Conservation (phyloP, 2,329 filamentous ascomycete genomes). For the Fusarium mangiferae region DNA sequence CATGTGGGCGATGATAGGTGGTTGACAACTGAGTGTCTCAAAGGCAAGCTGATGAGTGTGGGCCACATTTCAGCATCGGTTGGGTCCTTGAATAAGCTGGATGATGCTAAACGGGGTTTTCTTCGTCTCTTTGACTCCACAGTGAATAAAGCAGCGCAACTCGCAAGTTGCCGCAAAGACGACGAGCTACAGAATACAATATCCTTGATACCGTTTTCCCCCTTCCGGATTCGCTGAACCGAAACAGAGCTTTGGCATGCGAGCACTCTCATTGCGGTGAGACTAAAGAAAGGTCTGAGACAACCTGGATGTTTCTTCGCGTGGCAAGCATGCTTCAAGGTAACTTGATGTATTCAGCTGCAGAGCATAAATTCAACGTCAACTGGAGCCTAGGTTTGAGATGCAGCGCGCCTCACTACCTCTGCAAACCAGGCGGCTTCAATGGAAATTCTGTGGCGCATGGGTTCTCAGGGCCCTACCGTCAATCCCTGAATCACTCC, state of each 20-base stretch:
- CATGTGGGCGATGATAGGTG: neutral
- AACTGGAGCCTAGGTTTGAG: neutral
- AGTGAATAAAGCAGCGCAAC: constrained; percentile 2
- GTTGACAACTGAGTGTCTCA: constrained; percentile 13
- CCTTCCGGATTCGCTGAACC: neutral
- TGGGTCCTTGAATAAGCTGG: constrained; percentile 1
- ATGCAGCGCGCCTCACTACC: constrained; percentile 8
- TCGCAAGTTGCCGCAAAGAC: constrained; percentile 15
- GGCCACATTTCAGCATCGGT: neutral
- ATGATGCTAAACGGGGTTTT: constrained; percentile 24
- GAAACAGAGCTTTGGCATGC: constrained; percentile 10
- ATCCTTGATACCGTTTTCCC: neutral
- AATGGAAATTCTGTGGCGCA: constrained; percentile 15
- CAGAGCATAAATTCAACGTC: neutral
- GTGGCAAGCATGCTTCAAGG: neutral
- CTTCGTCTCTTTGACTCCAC: constrained; percentile 24
- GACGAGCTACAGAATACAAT: neutral
- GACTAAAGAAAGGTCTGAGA: constrained; percentile 12
- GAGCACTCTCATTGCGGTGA: constrained; percentile 8
- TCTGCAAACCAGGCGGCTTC: neutral
- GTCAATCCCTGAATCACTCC: constrained; percentile 21
- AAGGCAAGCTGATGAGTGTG: neutral
- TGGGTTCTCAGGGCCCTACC: constrained; percentile 16
- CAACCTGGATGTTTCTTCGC: neutral
- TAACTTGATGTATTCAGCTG: neutral